Evolutionary conservation across 1,284 basidiomycete genomes (phyloP), one percentile per base, ranked within the genome.

Genomic region (Agaricales sp.): DNA sequence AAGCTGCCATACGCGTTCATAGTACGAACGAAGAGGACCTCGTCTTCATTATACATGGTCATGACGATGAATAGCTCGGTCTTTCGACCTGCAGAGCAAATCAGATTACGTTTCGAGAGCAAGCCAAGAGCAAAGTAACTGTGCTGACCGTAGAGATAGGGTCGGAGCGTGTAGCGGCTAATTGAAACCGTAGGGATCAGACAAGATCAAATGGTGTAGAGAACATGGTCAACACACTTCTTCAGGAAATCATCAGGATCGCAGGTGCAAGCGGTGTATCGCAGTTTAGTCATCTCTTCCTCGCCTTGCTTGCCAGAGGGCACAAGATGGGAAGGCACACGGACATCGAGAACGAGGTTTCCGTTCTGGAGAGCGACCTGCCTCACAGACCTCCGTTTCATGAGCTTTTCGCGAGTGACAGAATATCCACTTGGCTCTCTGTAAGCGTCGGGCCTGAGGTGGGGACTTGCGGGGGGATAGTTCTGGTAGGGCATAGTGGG

Each of bases 41-140:
- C 89, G 61, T 94, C 89, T 67, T 97, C 94, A 64, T 97, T 97
- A 68, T 97, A 92, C 86, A 92, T 92, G 43, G 90, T 92, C 87
- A 92, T 90, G 46, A 92, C 90, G 58, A 98, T 93, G 63, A 97
- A 90, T 4, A 97, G 74, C 67, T 97, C 94, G 0, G 94, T 97
- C 55, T 82, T 78, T 41, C 93, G 82, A 19, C 82, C 81, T 59
- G 82, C 82, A 1, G 26, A 30, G 14, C 6, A 30, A 30, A 30
- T 30, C 26, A 30, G 26, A 30, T 6, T 6, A 30, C 6, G 14
- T 30, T 14, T 30, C 6, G 6, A 30, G 14, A 30, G 14, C 26
- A 30, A 30, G 14, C 26, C 6, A 30, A 41, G 16, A 41, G n/a
- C n/a, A n/a, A n/a, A n/a, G n/a, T n/a, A n/a, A n/a, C n/a, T 8